Evolutionary conservation across 345 rosid species (phyloP).

Genomic region (Syzygium jambos): DNA sequence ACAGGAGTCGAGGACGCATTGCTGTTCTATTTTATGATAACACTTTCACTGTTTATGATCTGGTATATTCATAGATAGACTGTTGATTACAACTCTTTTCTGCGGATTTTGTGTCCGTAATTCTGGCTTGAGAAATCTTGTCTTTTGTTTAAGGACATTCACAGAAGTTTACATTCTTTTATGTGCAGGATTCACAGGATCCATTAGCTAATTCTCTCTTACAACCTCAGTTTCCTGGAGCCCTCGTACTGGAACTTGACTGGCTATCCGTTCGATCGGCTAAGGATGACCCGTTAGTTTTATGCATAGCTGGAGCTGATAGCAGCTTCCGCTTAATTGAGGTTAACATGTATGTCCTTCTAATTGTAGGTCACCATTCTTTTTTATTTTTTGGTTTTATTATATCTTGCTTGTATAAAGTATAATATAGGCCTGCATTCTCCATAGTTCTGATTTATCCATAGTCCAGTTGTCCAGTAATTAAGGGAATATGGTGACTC

Average conservation of each 20-base stretch:
- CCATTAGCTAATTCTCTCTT: slow-evolving; percentile 95
- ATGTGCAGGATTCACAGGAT: slow-evolving; percentile 79
- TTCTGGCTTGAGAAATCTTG: background rate
- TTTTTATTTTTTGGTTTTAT: background rate
- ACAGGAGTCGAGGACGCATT: slow-evolving; percentile 87
- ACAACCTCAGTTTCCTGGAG: slow-evolving; percentile 94
- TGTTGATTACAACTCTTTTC: background rate
- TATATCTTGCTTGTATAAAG: background rate
- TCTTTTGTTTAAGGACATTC: background rate
- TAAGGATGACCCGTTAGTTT: slow-evolving; percentile 74
- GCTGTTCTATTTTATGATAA: slow-evolving; percentile 94
- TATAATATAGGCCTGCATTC: background rate
- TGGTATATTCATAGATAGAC: slow-evolving; percentile 36
- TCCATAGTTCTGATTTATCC: background rate
- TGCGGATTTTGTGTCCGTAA: background rate
- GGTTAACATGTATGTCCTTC: slow-evolving; percentile 58
- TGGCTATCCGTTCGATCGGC: slow-evolving; percentile 82
- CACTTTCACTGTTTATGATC: slow-evolving; percentile 89
- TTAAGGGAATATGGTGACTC: background rate
- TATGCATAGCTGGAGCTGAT: slow-evolving; percentile 97
- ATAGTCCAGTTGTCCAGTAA: background rate
- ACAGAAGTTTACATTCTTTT: background rate
- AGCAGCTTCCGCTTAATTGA: slow-evolving; percentile 90
- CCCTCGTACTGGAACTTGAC: slow-evolving; percentile 93
- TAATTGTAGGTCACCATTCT: background rate